A percentile compares a stretch with the other conserved stretches of the same genome.
These are phyloP conservation scores for Hygrophoropsis aurantiaca DNA, from an alignment of 768 basidiomycete species.

Conservation along the genomic window DNA sequence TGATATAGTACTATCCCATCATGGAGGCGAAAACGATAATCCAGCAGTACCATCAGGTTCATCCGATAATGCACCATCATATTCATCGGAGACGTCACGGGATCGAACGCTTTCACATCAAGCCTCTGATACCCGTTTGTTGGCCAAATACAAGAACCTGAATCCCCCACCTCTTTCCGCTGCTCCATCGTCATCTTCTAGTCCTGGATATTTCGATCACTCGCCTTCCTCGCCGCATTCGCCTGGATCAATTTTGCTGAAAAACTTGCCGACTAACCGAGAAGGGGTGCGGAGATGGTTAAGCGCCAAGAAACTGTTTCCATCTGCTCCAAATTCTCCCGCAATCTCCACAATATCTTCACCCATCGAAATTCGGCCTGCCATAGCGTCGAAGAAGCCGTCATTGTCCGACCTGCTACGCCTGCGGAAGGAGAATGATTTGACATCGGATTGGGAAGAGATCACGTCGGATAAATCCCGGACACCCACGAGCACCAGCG, in stretches of 20 bases:
- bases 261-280: slow-evolving; percentile 65
- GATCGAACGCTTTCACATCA: slow-evolving; percentile 70
- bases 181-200: slow-evolving; percentile 46
- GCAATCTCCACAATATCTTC: slow-evolving; percentile 34
- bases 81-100: slow-evolving; percentile 49
- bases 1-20: slow-evolving; percentile 44
- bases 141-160: slow-evolving; percentile 48
- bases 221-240: slow-evolving; percentile 32
- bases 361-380: slow-evolving; percentile 33
- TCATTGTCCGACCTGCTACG: slow-evolving; percentile 67
- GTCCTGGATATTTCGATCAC: slow-evolving; percentile 48
- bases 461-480: slow-evolving; percentile 44
- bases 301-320: slow-evolving; percentile 56
- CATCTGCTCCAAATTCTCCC: slow-evolving; percentile 39
- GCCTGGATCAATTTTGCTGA: slow-evolving; percentile 35
- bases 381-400: slow-evolving; percentile 55
- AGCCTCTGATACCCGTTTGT: slow-evolving; percentile 65
- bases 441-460: slow-evolving; percentile 68
- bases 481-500: slow-evolving; percentile 49
- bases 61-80: slow-evolving; percentile 48
- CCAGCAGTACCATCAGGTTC: slow-evolving; percentile 46
- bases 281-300: slow-evolving; percentile 84
- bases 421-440: slow-evolving; percentile 53
- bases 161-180: slow-evolving; percentile 42
- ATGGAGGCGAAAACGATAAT: slow-evolving; percentile 43